phyloP scores from a whole-genome alignment of 306 rosid species.

The Gleditsia sinensis region DNA sequence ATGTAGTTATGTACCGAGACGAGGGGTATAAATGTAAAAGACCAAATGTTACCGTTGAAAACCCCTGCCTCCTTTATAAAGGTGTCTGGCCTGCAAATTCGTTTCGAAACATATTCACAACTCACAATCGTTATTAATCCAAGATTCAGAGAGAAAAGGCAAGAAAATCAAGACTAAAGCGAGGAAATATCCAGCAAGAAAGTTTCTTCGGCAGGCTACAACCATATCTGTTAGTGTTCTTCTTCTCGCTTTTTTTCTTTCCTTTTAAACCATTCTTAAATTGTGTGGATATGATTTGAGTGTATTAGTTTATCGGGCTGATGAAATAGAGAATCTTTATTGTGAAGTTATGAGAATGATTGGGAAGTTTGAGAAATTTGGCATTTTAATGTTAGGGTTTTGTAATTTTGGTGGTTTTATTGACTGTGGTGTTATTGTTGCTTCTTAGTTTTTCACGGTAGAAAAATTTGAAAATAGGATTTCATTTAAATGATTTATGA shows the following conservation, averaged over 20 bases:
- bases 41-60: conserved; percentile 7
- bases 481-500: neutral
- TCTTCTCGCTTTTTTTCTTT: neutral
- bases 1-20: too few relatives aligned
- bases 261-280: neutral
- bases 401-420: conserved; percentile 4
- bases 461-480: too few relatives aligned
- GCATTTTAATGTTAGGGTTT: neutral
- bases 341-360: too few relatives aligned
- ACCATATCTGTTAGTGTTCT: neutral
- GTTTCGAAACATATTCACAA: neutral
- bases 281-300: neutral
- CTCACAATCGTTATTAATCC: neutral
- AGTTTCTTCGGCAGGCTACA: neutral
- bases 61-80: neutral
- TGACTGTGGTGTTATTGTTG: too few relatives aligned
- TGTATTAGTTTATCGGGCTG: too few relatives aligned
- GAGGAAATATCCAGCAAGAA: neutral
- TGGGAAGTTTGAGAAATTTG: neutral
- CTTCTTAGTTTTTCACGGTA: too few relatives aligned
- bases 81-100: neutral
- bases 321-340: too few relatives aligned
- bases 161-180: neutral
- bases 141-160: neutral
- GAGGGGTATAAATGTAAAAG: neutral